These are phyloP conservation scores for Botrytis porri DNA, from an alignment of 2,329 filamentous ascomycete genomes.

Conservation along the genomic window DNA sequence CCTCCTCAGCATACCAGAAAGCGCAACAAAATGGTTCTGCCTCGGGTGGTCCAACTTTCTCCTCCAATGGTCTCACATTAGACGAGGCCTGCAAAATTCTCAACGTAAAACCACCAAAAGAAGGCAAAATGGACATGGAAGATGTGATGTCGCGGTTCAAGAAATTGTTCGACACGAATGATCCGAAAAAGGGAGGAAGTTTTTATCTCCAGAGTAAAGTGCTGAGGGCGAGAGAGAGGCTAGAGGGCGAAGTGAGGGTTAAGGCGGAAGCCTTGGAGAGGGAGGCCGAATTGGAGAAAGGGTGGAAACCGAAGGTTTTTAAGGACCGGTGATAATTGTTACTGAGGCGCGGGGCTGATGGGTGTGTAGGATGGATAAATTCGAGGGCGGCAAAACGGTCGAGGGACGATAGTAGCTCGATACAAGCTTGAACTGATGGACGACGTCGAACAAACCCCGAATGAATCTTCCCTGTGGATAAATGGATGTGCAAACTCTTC, in stretches of 20 bases:
- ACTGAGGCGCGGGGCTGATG: conserved; percentile 5
- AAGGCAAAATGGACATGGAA: conserved; percentile 73
- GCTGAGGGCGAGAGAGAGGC: conserved; percentile 81
- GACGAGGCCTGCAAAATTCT: conserved; percentile 97
- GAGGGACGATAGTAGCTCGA: background rate
- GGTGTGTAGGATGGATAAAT: conserved; percentile 3
- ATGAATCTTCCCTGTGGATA: background rate
- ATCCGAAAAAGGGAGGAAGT: conserved; percentile 91
- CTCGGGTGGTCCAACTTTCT: conserved; percentile 47
- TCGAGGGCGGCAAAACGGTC: background rate
- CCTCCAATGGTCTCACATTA: conserved; percentile 74
- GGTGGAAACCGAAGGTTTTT: conserved; percentile 94
- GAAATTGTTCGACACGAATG: conserved; percentile 88
- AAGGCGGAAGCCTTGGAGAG: conserved; percentile 66
- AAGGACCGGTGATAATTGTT: conserved; percentile 64
- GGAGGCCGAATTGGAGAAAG: conserved; percentile 77
- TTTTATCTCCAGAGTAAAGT: conserved; percentile 99
- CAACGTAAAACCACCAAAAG: conserved; percentile 85
- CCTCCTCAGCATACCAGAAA: conserved; percentile 77
- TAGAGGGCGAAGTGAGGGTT: conserved; percentile 81
- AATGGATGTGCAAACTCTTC: conserved; percentile 19
- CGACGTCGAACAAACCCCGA: conserved; percentile 1
- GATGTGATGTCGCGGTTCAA: conserved; percentile 86
- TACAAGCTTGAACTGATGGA: conserved; percentile 2
- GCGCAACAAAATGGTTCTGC: conserved; percentile 60